Evolutionary conservation across 768 basidiomycete species (phyloP).

Genomic region (Cyathus striatus): DNA sequence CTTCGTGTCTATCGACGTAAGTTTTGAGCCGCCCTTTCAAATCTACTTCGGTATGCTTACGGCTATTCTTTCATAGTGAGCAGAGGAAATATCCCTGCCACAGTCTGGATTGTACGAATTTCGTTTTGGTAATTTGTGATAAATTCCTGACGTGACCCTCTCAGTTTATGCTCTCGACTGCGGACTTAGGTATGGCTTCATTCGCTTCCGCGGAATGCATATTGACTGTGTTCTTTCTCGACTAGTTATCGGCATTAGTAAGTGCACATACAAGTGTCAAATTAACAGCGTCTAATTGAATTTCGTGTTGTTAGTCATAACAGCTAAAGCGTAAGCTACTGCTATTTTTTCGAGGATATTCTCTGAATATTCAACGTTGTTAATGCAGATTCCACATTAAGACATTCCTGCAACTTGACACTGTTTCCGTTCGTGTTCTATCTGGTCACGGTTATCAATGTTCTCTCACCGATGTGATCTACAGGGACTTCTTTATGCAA

Average conservation of each 20-base stretch:
- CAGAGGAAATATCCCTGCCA: slow-evolving; percentile 34
- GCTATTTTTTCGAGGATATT: slow-evolving; percentile 1
- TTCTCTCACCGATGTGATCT: slow-evolving; percentile 4
- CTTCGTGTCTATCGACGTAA: slow-evolving; percentile 44
- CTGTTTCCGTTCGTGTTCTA: slow-evolving; percentile 26
- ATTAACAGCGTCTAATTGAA: neutral
- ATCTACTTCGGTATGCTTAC: neutral
- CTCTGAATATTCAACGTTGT: no score
- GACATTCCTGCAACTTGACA: slow-evolving; percentile 30
- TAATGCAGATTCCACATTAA: slow-evolving; percentile 29
- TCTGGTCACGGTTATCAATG: neutral
- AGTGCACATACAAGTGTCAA: slow-evolving; percentile 7
- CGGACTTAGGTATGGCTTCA: slow-evolving; percentile 44
- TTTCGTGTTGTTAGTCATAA: slow-evolving; percentile 34
- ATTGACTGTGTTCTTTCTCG: slow-evolving; percentile 1
- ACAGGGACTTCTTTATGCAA: slow-evolving; percentile 46
- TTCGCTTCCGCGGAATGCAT: neutral
- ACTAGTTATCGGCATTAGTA: slow-evolving; percentile 32
- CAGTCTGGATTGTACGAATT: slow-evolving; percentile 44
- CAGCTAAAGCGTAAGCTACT: slow-evolving; percentile 41
- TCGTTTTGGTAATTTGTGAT: no score
- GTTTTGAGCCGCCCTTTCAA: slow-evolving; percentile 10
- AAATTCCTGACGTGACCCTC: no score
- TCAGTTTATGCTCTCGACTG: slow-evolving; percentile 30
- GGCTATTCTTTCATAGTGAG: slow-evolving; percentile 30